A percentile compares a stretch with the other conserved stretches of the same genome.
Evolutionary conservation across 805 yeast genomes (phyloP).

Genomic region (Pichia membranifaciens): DNA sequence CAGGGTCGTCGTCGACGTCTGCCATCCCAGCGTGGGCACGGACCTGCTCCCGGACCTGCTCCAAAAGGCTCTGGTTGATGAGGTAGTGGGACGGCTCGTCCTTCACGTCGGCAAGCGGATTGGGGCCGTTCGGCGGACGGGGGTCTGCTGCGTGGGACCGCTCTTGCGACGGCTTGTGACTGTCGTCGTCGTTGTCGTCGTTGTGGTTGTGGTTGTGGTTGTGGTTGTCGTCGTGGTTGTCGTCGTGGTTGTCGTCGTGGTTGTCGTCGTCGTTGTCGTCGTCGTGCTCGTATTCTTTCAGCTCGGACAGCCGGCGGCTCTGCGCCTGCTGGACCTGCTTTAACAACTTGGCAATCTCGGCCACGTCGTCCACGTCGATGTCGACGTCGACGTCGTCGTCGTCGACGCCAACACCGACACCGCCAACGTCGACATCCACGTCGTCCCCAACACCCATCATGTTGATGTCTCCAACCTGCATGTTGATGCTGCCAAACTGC

Average conservation of each 20-base stretch:
- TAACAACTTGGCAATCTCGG: conserved; percentile 15
- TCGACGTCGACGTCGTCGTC: conserved; percentile 6
- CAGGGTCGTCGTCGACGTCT: conserved; percentile 1
- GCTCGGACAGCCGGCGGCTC: not conserved
- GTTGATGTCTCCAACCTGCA: conserved; percentile 2
- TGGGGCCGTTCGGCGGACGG: no score
- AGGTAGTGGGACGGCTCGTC: conserved; percentile 3
- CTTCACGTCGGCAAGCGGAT: conserved; percentile 6
- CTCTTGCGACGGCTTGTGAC: conserved; percentile 4
- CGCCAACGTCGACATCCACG: conserved; percentile 6
- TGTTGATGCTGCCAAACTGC: conserved; percentile 1
- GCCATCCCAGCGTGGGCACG: not conserved
- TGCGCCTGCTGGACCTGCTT: conserved; percentile 15
- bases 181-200: conserved; percentile 5
- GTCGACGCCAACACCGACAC: conserved; percentile 2
- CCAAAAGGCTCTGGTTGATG: conserved; percentile 8
- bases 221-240: not conserved
- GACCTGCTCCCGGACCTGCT: conserved; percentile 10
- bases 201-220: no score
- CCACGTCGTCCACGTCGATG: conserved; percentile 13
- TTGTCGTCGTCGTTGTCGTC: not conserved
- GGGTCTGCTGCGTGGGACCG: no score
- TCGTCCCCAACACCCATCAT: conserved; percentile 2
- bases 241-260: not conserved
- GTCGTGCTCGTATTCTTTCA: not conserved